These are phyloP conservation scores for Dactylellina cionopaga DNA, from an alignment of 2,329 filamentous ascomycete genomes.

Conservation along the genomic window DNA sequence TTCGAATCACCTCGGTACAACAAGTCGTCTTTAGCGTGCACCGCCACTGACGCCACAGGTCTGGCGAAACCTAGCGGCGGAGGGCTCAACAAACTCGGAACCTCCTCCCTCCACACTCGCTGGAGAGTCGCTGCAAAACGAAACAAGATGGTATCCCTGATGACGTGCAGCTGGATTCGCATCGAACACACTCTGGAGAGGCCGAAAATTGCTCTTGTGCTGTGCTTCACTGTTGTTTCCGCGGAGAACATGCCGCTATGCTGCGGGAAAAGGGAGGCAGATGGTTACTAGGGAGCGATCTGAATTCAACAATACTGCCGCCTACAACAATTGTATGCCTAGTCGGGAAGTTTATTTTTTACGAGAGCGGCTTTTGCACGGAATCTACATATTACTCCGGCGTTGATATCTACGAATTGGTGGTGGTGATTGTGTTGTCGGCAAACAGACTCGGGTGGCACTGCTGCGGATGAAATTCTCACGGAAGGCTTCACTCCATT, in stretches of 20 bases:
- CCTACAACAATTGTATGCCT: constrained; percentile 13
- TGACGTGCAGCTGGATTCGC: not conserved
- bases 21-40: not conserved
- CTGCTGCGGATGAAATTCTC: constrained; percentile 49
- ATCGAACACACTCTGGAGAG: not conserved
- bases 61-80: not conserved
- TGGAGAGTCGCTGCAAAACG: not conserved
- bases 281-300: not conserved
- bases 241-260: constrained; percentile 7
- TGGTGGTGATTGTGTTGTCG: not conserved
- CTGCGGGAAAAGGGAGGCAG: not conserved
- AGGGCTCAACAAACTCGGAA: constrained; percentile 9
- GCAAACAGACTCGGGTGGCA: constrained; percentile 8
- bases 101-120: not conserved
- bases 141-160: not conserved
- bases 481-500: too few relatives aligned
- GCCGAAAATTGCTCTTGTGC: not conserved
- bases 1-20: not conserved
- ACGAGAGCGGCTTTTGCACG: too few relatives aligned
- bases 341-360: constrained; percentile 19
- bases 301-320: not conserved
- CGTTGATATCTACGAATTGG: not conserved
- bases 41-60: constrained; percentile 33
- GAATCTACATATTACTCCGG: constrained; percentile 17
- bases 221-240: not conserved